Base-by-base conservation (phyloP, 2,329 filamentous ascomycete species). In the Fusarium pseudocircinatum region DNA sequence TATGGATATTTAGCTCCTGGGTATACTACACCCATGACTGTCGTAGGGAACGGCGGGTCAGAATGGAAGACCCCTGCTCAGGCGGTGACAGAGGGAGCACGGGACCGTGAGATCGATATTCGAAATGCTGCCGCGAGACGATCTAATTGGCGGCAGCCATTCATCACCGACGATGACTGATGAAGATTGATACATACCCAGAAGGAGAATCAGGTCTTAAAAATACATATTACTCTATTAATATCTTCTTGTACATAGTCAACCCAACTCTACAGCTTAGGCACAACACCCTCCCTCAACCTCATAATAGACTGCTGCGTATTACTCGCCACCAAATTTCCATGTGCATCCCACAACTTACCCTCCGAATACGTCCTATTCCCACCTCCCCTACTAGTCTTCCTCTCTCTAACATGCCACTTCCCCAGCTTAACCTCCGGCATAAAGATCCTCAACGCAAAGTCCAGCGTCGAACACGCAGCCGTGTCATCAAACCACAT, bases 401-500 rank as follows among this genome's bases (percentile, higher is more conserved):
- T 79, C 37, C 83, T 78, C 78, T 87, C 84, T 46, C 80, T 78
- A 42, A 88, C 60, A 74, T 83, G 79, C 85, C 86, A 88, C 28
- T 80, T 54, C 12, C 74, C 71, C 46, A 87, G 14, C 58, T 86
- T 79, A 2, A 85, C 62, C 0, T 81, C 79, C 1, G 79, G 81
- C 3, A 75, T 77, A 66, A 86, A 84, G 12, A 86, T 70, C 1
- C 86, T 79, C 63, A 88, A 63, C 7, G 87, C 83, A 75, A 88
- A 88, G 70, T 88, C 86, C n/a, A 88, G 73, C 15, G 81, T 84
- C 5, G 83, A 84, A 58, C 83, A 86, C 5, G 85, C 84, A 12
- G 72, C 81, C 0, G 80, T 80, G 42, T 88, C 85, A 4, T 84
- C 81, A 42, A 87, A 79, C 72, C 81, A 85, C 78, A 82, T 73